phyloP scores from a whole-genome alignment of 2,329 filamentous ascomycete genomes.

The Drechslerella dactyloides region DNA sequence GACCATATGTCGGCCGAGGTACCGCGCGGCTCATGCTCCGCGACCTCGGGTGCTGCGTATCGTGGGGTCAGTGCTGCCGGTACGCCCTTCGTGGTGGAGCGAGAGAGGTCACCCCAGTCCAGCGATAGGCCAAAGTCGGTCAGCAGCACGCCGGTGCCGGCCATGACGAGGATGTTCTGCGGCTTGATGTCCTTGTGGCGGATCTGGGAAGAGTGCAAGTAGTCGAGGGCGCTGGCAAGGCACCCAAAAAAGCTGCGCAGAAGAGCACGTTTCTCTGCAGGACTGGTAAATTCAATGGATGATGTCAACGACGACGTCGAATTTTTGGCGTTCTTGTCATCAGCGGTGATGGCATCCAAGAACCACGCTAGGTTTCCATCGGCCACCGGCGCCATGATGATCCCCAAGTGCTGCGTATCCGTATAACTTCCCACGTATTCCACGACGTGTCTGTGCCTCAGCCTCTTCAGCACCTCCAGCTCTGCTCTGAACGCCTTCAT shows the following conservation, averaged over 20 bases:
- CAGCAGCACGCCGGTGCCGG: slow-evolving; percentile 52
- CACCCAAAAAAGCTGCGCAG: slow-evolving; percentile 56
- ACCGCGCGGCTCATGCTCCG: slow-evolving; percentile 18
- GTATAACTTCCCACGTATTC: slow-evolving; percentile 57
- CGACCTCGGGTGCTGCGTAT: slow-evolving; percentile 21
- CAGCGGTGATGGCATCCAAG: slow-evolving; percentile 28
- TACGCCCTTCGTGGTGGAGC: slow-evolving; percentile 40
- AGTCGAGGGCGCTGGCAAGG: slow-evolving; percentile 54
- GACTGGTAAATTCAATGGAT: slow-evolving; percentile 22
- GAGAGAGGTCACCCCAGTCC: slow-evolving; percentile 41
- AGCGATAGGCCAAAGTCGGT: slow-evolving; percentile 55
- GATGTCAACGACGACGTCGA: slow-evolving; percentile 7
- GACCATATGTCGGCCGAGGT: slow-evolving; percentile 22
- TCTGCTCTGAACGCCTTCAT: slow-evolving; percentile 55
- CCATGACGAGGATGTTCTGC: slow-evolving; percentile 55
- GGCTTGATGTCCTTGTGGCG: slow-evolving; percentile 57
- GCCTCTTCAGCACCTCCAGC: slow-evolving; percentile 54
- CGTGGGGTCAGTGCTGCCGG: slow-evolving; percentile 14
- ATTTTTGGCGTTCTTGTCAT: slow-evolving; percentile 8
- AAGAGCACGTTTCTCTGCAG: slow-evolving; percentile 49
- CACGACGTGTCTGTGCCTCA: slow-evolving; percentile 56
- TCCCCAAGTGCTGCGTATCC: slow-evolving; percentile 55
- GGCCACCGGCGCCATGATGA: slow-evolving; percentile 56
- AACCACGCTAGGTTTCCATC: slow-evolving; percentile 52
- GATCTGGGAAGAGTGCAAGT: slow-evolving; percentile 54